Percentiles rank a stretch among this genome's conserved stretches.
Evolutionary conservation across 1,284 basidiomycete genomes (phyloP).

Genomic region (Sporisorium exsertum): DNA sequence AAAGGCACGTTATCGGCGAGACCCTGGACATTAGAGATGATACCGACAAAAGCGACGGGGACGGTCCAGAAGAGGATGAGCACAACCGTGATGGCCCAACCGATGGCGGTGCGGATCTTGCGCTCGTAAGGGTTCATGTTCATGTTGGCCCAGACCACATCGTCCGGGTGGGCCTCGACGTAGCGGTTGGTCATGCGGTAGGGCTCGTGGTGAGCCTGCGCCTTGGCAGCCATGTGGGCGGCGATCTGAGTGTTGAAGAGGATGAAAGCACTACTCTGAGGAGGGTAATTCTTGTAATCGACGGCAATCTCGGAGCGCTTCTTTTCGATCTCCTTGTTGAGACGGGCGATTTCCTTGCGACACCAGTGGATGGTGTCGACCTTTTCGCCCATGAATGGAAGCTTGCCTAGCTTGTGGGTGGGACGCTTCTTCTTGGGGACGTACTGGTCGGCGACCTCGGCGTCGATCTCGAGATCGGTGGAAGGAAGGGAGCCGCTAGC

Average conservation of each 20-base stretch:
- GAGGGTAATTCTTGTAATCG: conserved; percentile 73
- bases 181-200: conserved; percentile 63
- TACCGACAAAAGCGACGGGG: conserved; percentile 79
- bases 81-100: conserved; percentile 74
- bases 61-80: conserved; percentile 76
- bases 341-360: conserved; percentile 73
- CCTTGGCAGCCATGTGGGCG: conserved; percentile 56
- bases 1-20: conserved; percentile 78
- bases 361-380: conserved; percentile 88
- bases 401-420: conserved; percentile 78
- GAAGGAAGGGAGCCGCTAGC: conserved; percentile 36
- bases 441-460: conserved; percentile 61
- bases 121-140: conserved; percentile 89
- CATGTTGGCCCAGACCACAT: conserved; percentile 91
- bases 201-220: conserved; percentile 58
- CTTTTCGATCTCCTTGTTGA: conserved; percentile 73
- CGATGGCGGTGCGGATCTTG: conserved; percentile 73
- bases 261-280: conserved; percentile 77
- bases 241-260: conserved; percentile 93
- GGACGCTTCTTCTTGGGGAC: conserved; percentile 74
- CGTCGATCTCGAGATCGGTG: conserved; percentile 53
- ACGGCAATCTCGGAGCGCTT: conserved; percentile 76
- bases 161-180: conserved; percentile 70
- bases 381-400: conserved; percentile 79
- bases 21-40: conserved; percentile 82